A percentile compares a stretch with the other conserved stretches of the same genome.
Conservation (phyloP, 345 rosid genomes). For the Leavenworthia alabamica region DNA sequence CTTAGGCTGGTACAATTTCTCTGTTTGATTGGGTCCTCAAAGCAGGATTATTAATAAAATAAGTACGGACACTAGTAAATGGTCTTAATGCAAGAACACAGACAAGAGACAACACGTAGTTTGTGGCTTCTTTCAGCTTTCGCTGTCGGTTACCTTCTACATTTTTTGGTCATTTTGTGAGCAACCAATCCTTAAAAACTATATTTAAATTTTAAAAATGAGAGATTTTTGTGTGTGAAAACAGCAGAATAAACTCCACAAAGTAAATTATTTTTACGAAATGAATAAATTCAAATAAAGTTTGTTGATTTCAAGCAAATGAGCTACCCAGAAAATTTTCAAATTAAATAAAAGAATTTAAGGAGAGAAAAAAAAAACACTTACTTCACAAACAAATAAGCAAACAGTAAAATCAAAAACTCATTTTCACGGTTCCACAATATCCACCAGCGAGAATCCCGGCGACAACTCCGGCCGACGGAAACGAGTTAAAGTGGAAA, state of each 20-base stretch:
- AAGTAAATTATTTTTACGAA: neutral
- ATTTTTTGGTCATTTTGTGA: slow-evolving; percentile 2
- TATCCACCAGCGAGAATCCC: slow-evolving; percentile 2
- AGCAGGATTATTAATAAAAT: neutral
- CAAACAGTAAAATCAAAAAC: neutral
- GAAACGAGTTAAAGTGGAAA: neutral
- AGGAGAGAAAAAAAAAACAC: neutral
- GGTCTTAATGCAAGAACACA: slow-evolving; percentile 6
- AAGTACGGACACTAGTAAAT: slow-evolving; percentile 1
- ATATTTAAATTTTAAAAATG: neutral
- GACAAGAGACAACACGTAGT: neutral
- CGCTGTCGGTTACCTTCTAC: slow-evolving; percentile 26
- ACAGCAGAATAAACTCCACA: neutral
- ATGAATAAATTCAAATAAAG: neutral
- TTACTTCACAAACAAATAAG: neutral
- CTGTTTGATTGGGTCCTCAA: neutral
- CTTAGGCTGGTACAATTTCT: neutral
- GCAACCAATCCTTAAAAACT: neutral
- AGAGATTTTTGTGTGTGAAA: neutral
- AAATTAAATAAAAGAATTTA: neutral
- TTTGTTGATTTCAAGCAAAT: neutral
- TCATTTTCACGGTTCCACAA: neutral
- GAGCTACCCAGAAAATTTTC: neutral
- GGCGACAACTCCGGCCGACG: slow-evolving; percentile 9
- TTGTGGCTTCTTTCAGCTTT: slow-evolving; percentile 14